phyloP scores from a whole-genome alignment of 1,284 basidiomycete species.

The Polyporus tsugae region DNA sequence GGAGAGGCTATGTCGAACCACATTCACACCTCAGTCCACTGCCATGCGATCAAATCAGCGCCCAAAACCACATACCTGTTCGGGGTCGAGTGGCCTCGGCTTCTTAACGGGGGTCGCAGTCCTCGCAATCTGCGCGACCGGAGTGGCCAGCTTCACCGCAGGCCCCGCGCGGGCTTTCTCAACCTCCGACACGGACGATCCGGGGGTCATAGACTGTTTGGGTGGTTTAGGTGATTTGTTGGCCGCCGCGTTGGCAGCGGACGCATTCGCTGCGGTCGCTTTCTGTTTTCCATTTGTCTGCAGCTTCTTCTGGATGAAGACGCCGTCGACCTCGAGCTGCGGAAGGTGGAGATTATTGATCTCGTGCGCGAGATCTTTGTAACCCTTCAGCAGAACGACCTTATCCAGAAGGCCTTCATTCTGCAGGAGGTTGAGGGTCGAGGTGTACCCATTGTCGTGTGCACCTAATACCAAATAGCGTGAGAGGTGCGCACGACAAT shows the following conservation, averaged over 20 bases:
- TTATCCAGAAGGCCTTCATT: slow-evolving; percentile 59
- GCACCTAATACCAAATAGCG: slow-evolving; percentile 41
- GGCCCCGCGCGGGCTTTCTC: slow-evolving; percentile 33
- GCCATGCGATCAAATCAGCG: too few relatives aligned
- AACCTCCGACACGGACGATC: slow-evolving; percentile 31
- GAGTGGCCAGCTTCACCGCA: slow-evolving; percentile 25
- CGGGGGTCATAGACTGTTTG: slow-evolving; percentile 27
- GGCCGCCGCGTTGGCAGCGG: slow-evolving; percentile 20
- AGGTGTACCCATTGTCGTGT: slow-evolving; percentile 64
- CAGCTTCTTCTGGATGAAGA: slow-evolving; percentile 58
- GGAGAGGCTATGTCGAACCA: slow-evolving; percentile 38
- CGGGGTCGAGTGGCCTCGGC: slow-evolving; percentile 28
- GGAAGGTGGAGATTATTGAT: slow-evolving; percentile 52
- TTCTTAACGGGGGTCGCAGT: slow-evolving; percentile 24
- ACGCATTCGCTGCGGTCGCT: slow-evolving; percentile 14
- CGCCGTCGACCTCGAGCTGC: slow-evolving; percentile 51
- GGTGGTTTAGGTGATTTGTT: slow-evolving; percentile 29
- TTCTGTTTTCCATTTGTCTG: slow-evolving; percentile 37
- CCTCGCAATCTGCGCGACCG: slow-evolving; percentile 23
- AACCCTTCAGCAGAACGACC: slow-evolving; percentile 59
- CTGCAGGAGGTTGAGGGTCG: slow-evolving; percentile 54
- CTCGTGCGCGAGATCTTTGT: slow-evolving; percentile 54
- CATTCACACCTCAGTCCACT: not conserved
- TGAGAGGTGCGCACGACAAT: slow-evolving; percentile 27
- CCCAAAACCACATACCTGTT: slow-evolving; percentile 29